phyloP scores from a whole-genome alignment of 2,329 filamentous ascomycete genomes.

The Paraphaeosphaeria minitans region DNA sequence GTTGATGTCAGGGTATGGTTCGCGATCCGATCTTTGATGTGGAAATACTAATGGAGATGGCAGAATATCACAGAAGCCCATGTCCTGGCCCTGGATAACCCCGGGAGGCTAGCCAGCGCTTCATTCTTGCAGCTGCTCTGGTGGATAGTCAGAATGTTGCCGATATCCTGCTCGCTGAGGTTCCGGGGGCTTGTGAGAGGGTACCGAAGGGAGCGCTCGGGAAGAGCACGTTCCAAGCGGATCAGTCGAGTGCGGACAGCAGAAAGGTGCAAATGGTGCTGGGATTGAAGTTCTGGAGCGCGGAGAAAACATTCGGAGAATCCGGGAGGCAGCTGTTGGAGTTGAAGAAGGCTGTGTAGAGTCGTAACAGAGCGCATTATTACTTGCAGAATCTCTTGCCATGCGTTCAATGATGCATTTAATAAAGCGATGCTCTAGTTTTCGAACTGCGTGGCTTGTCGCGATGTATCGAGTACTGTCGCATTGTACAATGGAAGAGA shows the following conservation, averaged over 20 bases:
- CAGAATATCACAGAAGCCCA: conserved; percentile 63
- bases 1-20: conserved; percentile 40
- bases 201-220: conserved; percentile 48
- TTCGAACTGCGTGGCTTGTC: background rate
- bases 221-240: conserved; percentile 25
- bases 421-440: background rate
- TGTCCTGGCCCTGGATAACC: conserved; percentile 58
- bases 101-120: conserved; percentile 62
- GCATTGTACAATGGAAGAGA: background rate
- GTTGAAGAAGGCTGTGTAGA: conserved; percentile 29
- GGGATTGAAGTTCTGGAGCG: conserved; percentile 58
- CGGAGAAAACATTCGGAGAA: conserved; percentile 62
- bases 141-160: conserved; percentile 63
- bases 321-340: conserved; percentile 63
- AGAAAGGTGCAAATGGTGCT: conserved; percentile 56
- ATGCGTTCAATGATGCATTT: background rate
- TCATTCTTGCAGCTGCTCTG: conserved; percentile 58
- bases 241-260: conserved; percentile 55
- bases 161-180: conserved; percentile 57
- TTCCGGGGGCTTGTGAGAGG: conserved; percentile 53
- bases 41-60: conserved; percentile 23
- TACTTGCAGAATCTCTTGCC: background rate
- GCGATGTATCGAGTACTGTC: background rate
- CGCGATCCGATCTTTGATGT: background rate
- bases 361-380: background rate